These are phyloP conservation scores for Amaranthus palmeri DNA, from an alignment of 148 eudicot genomes.

Conservation along the genomic window DNA sequence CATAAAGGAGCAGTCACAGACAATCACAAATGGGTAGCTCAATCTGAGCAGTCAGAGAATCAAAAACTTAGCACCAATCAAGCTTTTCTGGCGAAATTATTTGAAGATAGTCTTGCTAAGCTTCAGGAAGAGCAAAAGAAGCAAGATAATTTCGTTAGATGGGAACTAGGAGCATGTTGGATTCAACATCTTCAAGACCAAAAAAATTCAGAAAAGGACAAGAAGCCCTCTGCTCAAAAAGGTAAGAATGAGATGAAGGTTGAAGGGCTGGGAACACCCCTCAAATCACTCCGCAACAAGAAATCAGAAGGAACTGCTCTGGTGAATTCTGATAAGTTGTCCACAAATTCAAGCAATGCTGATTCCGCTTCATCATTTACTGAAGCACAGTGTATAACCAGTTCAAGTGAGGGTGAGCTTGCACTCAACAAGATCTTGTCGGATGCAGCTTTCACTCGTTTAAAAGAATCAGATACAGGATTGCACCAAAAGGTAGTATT, in stretches of 20 bases:
- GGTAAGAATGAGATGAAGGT: constrained; percentile 83
- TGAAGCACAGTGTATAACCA: constrained; percentile 37
- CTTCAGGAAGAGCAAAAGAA: constrained; percentile 65
- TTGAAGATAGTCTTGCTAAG: constrained; percentile 68
- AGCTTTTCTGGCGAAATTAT: constrained; percentile 60
- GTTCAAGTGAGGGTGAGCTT: constrained; percentile 49
- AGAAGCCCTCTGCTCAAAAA: constrained; percentile 65
- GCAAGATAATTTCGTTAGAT: constrained; percentile 64
- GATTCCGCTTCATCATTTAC: constrained; percentile 30
- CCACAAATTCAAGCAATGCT: constrained; percentile 32
- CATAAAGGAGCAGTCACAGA: constrained; percentile 60
- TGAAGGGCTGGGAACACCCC: constrained; percentile 96
- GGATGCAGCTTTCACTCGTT: constrained; percentile 76
- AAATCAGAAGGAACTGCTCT: constrained; percentile 49
- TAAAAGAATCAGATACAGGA: constrained; percentile 88
- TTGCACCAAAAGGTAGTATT: constrained; percentile 83
- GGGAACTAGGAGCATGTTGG: constrained; percentile 99
- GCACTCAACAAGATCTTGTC: constrained; percentile 60
- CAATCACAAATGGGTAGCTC: constrained; percentile 32
- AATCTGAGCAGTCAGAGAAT: constrained; percentile 36
- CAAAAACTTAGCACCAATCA: constrained; percentile 46
- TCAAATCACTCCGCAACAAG: constrained; percentile 82
- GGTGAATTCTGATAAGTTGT: constrained; percentile 33
- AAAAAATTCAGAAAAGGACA: constrained; percentile 77
- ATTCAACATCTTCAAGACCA: constrained; percentile 98